These are phyloP conservation scores for Kodamaea arcana DNA, from an alignment of 1,139 yeast genomes.

Conservation along the genomic window DNA sequence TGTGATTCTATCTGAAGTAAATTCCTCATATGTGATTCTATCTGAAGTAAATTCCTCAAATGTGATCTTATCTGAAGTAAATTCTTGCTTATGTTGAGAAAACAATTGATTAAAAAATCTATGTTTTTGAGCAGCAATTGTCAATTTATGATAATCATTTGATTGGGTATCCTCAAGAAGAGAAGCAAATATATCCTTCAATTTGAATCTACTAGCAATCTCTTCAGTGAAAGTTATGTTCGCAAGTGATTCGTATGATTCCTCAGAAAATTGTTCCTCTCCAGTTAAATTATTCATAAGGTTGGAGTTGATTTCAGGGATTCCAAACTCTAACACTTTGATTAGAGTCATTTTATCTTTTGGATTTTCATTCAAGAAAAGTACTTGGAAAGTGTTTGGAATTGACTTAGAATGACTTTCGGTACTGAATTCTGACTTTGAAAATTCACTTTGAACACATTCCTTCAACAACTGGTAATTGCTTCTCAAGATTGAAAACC, in stretches of 20 bases:
- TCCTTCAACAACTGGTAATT: constrained; percentile 23
- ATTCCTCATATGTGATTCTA: constrained; percentile 6
- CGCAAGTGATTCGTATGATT: neutral
- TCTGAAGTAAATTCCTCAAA: constrained; percentile 3
- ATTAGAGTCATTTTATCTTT: neutral
- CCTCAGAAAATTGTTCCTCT: neutral
- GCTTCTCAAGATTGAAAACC: constrained; percentile 27
- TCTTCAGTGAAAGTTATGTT: neutral
- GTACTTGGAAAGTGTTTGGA: neutral
- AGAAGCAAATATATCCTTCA: constrained; percentile 9
- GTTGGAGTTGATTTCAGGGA: neutral
- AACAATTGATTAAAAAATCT: constrained; percentile 28
- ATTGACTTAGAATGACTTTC: neutral
- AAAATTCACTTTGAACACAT: constrained; percentile 13
- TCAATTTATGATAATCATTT: constrained; percentile 24
- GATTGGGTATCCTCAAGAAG: constrained; percentile 24
- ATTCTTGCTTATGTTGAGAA: no score
- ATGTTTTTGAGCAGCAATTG: constrained; percentile 26
- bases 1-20: constrained; percentile 4
- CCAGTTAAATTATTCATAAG: neutral
- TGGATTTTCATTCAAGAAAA: neutral
- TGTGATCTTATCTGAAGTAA: constrained; percentile 4
- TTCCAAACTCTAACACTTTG: neutral
- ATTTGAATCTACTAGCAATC: neutral
- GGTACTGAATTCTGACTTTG: neutral